Percentiles rank a stretch among this genome's conserved stretches.
These are phyloP conservation scores for Zelonia costaricensis DNA, from an alignment of 208 protist genomes.

Conservation along the genomic window DNA sequence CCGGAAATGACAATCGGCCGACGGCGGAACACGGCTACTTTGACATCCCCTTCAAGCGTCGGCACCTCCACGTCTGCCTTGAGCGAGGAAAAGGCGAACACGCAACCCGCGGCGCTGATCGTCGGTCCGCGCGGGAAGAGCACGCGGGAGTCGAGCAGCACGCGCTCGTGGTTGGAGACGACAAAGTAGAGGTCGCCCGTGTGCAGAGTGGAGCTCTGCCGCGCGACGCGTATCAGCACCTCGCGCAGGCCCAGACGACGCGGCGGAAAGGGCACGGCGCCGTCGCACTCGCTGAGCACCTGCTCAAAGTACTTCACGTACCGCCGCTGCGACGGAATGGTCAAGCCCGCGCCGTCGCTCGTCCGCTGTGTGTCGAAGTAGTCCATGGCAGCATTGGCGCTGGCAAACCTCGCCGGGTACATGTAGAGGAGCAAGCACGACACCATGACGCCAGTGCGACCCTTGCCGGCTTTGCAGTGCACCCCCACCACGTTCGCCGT, in stretches of 20 bases:
- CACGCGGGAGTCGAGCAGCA: conserved; percentile 44
- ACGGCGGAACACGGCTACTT: conserved; percentile 38
- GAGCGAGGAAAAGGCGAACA: conserved; percentile 33
- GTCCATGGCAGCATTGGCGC: conserved; percentile 53
- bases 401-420: conserved; percentile 32
- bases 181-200: conserved; percentile 44
- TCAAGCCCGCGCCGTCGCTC: conserved; percentile 73
- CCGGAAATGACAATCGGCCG: conserved; percentile 27
- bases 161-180: conserved; percentile 22
- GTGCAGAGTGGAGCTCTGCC: conserved; percentile 2
- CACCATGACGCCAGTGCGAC: conserved; percentile 96
- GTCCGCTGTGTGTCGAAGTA: conserved; percentile 72
- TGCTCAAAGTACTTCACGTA: conserved; percentile 53
- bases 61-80: not conserved
- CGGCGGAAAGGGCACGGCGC: conserved; percentile 9
- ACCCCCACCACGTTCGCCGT: conserved; percentile 85
- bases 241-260: conserved; percentile 4
- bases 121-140: conserved; percentile 29
- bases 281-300: conserved; percentile 27
- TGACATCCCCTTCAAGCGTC: conserved; percentile 31
- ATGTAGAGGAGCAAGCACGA: conserved; percentile 59
- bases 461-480: conserved; percentile 98
- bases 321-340: conserved; percentile 80
- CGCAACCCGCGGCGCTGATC: conserved; percentile 22
- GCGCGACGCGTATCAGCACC: conserved; percentile 8